These are phyloP conservation scores for Tinospora cordifolia DNA, from an alignment of 164 flowering plant species.

Conservation along the genomic window DNA sequence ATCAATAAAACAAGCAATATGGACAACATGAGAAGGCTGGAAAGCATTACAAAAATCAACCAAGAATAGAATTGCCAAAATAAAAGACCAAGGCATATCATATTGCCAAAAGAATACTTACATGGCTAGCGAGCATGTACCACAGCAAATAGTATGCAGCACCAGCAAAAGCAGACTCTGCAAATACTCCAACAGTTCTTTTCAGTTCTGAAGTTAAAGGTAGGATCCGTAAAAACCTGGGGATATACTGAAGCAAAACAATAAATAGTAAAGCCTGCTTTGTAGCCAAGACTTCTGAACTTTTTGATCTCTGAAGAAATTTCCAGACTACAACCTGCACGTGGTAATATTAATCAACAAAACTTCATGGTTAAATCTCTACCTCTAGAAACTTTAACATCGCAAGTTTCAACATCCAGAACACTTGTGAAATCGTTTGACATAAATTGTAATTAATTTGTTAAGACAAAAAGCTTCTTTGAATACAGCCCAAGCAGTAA, in stretches of 20 bases:
- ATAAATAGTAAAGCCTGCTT: slow-evolving; percentile 71
- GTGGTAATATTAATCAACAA: slow-evolving; percentile 4
- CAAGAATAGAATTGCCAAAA: not conserved
- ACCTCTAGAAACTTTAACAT: slow-evolving; percentile 1
- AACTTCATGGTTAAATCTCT: not conserved
- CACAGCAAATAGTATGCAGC: slow-evolving; percentile 86
- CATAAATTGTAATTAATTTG: not conserved
- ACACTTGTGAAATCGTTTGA: no score
- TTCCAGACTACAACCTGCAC: slow-evolving; percentile 77
- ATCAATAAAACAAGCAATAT: no score
- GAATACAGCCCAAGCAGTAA: not conserved
- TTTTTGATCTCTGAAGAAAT: slow-evolving; percentile 57
- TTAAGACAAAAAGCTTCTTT: not conserved
- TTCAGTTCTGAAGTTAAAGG: slow-evolving; percentile 80
- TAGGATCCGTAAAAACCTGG: slow-evolving; percentile 60
- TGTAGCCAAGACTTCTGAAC: slow-evolving; percentile 63
- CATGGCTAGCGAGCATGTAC: slow-evolving; percentile 98
- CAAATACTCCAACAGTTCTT: slow-evolving; percentile 92
- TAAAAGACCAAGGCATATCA: not conserved
- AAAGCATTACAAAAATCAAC: not conserved
- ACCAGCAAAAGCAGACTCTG: slow-evolving; percentile 98
- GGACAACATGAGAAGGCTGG: no score
- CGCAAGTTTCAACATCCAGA: no score
- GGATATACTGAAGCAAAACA: slow-evolving; percentile 73
- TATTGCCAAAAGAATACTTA: slow-evolving; percentile 29